Conservation (phyloP, 2,329 filamentous ascomycete species). For the Penicillium sp. region DNA sequence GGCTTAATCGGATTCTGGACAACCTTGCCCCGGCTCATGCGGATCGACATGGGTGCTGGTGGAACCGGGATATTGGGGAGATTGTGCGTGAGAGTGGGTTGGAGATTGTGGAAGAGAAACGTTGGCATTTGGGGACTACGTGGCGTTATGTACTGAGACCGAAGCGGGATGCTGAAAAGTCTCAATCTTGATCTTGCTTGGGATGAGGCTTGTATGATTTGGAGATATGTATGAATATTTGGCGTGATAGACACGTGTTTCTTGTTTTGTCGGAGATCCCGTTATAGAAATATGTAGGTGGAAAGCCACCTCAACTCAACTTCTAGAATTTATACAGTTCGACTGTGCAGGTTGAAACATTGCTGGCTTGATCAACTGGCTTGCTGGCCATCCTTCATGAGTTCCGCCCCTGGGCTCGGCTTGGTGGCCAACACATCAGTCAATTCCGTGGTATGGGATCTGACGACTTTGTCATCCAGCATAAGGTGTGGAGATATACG, state of each 20-base stretch:
- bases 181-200: background rate
- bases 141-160: constrained; percentile 46
- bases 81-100: constrained; percentile 50
- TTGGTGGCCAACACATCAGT: too few relatives aligned
- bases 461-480: too few relatives aligned
- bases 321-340: too few relatives aligned
- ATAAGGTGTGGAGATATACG: too few relatives aligned
- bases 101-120: constrained; percentile 47
- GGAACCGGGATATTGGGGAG: constrained; percentile 52
- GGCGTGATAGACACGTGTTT: background rate
- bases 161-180: constrained; percentile 10
- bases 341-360: too few relatives aligned
- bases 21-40: constrained; percentile 50
- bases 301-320: too few relatives aligned
- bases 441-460: too few relatives aligned
- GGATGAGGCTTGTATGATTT: background rate
- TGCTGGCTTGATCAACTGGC: too few relatives aligned
- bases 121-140: constrained; percentile 51
- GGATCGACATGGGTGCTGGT: constrained; percentile 54
- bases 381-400: too few relatives aligned
- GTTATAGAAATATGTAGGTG: too few relatives aligned
- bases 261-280: too few relatives aligned
- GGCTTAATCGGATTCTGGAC: constrained; percentile 50
- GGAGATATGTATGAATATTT: constrained; percentile 7
- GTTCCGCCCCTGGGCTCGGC: too few relatives aligned